These are phyloP conservation scores for Monosiga brevicollis DNA, from an alignment of 78 protist species.

Conservation along the genomic window DNA sequence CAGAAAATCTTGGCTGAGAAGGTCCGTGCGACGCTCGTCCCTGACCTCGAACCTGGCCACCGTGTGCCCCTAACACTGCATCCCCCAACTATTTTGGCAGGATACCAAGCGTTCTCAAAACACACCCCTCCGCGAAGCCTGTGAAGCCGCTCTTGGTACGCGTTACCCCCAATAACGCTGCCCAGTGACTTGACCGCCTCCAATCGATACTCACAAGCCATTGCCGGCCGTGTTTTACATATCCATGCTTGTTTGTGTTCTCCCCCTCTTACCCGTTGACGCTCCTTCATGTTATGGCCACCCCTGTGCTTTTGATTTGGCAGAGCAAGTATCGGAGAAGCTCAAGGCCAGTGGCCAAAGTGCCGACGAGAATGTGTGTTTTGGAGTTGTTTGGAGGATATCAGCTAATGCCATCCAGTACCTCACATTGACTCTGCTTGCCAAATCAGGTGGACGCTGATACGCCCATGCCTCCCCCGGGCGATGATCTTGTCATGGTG, in stretches of 20 bases:
- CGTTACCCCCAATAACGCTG: background rate
- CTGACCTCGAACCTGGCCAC: too few relatives aligned
- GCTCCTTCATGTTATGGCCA: too few relatives aligned
- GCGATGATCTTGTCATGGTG: background rate
- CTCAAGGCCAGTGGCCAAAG: too few relatives aligned
- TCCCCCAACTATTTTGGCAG: too few relatives aligned
- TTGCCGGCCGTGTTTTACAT: background rate
- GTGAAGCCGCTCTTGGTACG: conserved; percentile 26
- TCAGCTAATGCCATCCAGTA: background rate
- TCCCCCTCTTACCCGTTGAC: background rate
- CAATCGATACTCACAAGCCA: background rate
- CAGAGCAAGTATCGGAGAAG: too few relatives aligned
- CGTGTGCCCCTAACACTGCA: too few relatives aligned
- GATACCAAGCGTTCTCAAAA: background rate
- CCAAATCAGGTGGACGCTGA: background rate
- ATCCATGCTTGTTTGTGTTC: background rate
- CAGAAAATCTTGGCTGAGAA: conserved; percentile 20
- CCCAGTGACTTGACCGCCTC: background rate
- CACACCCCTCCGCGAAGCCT: conserved; percentile 10
- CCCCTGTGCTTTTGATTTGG: too few relatives aligned
- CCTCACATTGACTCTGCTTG: background rate
- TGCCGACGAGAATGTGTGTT: too few relatives aligned
- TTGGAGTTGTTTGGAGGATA: background rate
- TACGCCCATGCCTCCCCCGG: background rate
- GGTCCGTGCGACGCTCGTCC: background rate